Evolutionary conservation across 208 protist species (phyloP).

Genomic region (Wallacemonas sp.): DNA sequence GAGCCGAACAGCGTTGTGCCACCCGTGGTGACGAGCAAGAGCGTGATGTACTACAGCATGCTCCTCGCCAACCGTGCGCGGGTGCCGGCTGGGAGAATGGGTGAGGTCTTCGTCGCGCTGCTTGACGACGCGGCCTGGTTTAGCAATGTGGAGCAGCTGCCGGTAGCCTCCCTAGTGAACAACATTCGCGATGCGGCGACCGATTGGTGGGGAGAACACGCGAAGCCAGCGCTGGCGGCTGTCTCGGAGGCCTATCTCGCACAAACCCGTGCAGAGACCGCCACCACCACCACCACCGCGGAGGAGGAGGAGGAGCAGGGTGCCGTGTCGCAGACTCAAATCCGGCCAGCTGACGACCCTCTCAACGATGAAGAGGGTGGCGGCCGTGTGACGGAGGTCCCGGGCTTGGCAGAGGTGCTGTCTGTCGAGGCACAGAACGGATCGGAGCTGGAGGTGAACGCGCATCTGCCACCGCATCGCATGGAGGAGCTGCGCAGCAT

Average conservation of each 20-base stretch:
- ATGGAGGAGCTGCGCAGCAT: constrained; percentile 48
- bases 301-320: not conserved
- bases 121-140: constrained; percentile 69
- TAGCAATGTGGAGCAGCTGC: constrained; percentile 49
- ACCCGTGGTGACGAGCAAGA: not conserved
- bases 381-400: not conserved
- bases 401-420: not conserved
- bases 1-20: constrained; percentile 8
- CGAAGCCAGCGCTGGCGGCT: constrained; percentile 31
- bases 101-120: constrained; percentile 49
- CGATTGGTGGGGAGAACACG: constrained; percentile 55
- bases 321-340: not conserved
- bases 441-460: not conserved
- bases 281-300: not conserved
- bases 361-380: too few species aligned
- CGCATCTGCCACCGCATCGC: constrained; percentile 23
- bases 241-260: not conserved
- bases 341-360: too few species aligned
- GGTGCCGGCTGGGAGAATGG: not conserved
- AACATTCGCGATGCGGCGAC: constrained; percentile 48
- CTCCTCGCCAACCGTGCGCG: constrained; percentile 6
- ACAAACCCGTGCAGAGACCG: not conserved
- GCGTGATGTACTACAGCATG: constrained; percentile 13
- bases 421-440: not conserved
- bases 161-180: constrained; percentile 43